Evolutionary conservation across 2,329 filamentous ascomycete genomes (phyloP).

Genomic region (Coniella lustricola): DNA sequence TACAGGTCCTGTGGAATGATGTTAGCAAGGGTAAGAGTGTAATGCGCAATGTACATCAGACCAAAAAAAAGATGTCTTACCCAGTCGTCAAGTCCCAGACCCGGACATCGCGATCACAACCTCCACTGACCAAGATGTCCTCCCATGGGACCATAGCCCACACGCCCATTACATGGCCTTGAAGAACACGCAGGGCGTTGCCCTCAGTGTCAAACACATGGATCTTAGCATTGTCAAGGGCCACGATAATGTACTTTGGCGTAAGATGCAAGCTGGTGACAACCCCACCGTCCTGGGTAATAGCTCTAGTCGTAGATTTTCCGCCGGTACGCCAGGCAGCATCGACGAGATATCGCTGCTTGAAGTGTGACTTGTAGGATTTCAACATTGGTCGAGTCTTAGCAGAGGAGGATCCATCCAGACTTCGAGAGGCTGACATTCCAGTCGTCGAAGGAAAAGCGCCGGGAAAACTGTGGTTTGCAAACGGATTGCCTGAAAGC

Average conservation of each 20-base stretch:
- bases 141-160: constrained; percentile 99
- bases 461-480: constrained; percentile 37
- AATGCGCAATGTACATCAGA: background rate
- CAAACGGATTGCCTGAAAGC: constrained; percentile 24
- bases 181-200: constrained; percentile 77
- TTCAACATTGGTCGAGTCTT: constrained; percentile 56
- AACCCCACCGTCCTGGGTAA: constrained; percentile 92
- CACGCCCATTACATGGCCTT: constrained; percentile 97
- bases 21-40: constrained; percentile 22
- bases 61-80: constrained; percentile 42
- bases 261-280: constrained; percentile 94
- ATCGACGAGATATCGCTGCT: constrained; percentile 93
- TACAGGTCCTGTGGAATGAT: constrained; percentile 51
- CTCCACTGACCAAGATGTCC: constrained; percentile 88
- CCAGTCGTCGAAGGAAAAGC: constrained; percentile 31
- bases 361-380: constrained; percentile 95
- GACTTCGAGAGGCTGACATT: constrained; percentile 40
- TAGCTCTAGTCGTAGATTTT: constrained; percentile 74
- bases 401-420: constrained; percentile 43
- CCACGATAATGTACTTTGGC: constrained; percentile 93
- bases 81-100: constrained; percentile 95
- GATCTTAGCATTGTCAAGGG: constrained; percentile 95
- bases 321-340: constrained; percentile 94
- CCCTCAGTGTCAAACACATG: constrained; percentile 95
- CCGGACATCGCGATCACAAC: constrained; percentile 91